Base-by-base conservation (phyloP, 129 eudicot genomes). In the Flaveria trinervia region DNA sequence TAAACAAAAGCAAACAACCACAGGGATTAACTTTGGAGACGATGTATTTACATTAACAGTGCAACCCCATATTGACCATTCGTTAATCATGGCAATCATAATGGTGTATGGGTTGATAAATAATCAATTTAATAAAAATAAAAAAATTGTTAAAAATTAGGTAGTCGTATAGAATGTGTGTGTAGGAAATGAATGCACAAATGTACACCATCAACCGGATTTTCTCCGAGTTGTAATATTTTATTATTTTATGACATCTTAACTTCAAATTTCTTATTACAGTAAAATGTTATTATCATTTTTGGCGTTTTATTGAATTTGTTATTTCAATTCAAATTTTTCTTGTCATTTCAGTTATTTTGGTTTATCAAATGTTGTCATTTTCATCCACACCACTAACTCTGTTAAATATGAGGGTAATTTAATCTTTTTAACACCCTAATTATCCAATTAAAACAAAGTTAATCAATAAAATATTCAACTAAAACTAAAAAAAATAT, bases 31-130 rank as follows among this genome's bases (percentile, higher is more conserved):
- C 15, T 68, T 88, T 14, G 96, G 93, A 65, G 84, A 84, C 14
- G 96, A 90, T 83, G 96, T 90, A 57, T 78, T 88, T 76, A 86
- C 91, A 15, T 71, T 88, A 65, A 75, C 48, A n/a, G 86, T 88
- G 66, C 88, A 90, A 76, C 87, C 91, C 0, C 73, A 80, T 33
- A 9, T 77, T 1, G 93, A 90, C 68, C 87, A 84, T 1, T 84
- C 89, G 1, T 74, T 88, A 1, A 61, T 90, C 49, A 79, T 90
- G 89, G 96, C 88, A 30, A 83, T 90, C 25, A 88, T 90, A 23
- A 80, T 81, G 26, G 89, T 85, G 36, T 77, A 75, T 70, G 92
- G 89, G 26, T 79, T 88, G 61, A 82, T 88, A 67, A 73, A 80
- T 51, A 68, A 84, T 56, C 78, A 78, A 64, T 90, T 51, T 89